A percentile compares a stretch with the other conserved stretches of the same genome.
phyloP scores from a whole-genome alignment of 352 stramenopile species.

The Hyphochytrium catenoides region DNA sequence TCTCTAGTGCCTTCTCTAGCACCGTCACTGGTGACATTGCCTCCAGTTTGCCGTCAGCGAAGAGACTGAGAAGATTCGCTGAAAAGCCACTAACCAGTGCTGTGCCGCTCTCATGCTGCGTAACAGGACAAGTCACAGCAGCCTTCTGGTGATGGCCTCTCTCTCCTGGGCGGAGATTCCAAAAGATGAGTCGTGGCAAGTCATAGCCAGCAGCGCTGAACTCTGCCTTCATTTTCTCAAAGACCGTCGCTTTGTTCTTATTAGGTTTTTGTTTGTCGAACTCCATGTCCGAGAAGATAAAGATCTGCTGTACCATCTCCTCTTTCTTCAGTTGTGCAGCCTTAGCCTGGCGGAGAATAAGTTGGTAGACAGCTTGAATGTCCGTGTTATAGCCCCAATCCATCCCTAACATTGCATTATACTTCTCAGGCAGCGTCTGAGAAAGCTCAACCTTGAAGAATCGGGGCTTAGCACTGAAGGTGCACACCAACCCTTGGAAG shows the following conservation, averaged over 20 bases:
- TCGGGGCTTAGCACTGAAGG: constrained; percentile 15
- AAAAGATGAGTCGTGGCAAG: constrained; percentile 37
- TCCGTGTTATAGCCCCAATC: constrained; percentile 26
- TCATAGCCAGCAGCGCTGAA: constrained; percentile 15
- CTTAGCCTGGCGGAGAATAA: constrained; percentile 19
- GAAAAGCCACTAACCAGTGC: too few species aligned
- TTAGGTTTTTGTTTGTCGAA: too few species aligned
- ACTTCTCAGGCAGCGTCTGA: constrained; percentile 14
- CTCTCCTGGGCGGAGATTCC: too few species aligned
- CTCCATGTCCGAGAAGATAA: constrained; percentile 62
- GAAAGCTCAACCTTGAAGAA: constrained; percentile 21
- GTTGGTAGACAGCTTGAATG: constrained; percentile 29
- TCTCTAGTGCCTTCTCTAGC: too few species aligned
- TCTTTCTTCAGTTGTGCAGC: constrained; percentile 13
- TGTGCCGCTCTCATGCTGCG: too few species aligned
- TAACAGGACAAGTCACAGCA: too few species aligned
- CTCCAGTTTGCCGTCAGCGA: too few species aligned
- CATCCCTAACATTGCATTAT: constrained; percentile 8
- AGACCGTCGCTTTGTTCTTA: too few species aligned
- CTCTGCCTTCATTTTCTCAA: constrained; percentile 15
- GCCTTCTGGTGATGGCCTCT: too few species aligned
- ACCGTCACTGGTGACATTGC: too few species aligned
- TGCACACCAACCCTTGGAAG: constrained; percentile 24
- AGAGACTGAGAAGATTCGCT: too few species aligned
- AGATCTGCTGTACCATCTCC: constrained; percentile 26